Percentiles rank a stretch among this genome's conserved stretches.
Evolutionary conservation across 345 rosid species (phyloP).

Genomic region (Citrus reticulata): DNA sequence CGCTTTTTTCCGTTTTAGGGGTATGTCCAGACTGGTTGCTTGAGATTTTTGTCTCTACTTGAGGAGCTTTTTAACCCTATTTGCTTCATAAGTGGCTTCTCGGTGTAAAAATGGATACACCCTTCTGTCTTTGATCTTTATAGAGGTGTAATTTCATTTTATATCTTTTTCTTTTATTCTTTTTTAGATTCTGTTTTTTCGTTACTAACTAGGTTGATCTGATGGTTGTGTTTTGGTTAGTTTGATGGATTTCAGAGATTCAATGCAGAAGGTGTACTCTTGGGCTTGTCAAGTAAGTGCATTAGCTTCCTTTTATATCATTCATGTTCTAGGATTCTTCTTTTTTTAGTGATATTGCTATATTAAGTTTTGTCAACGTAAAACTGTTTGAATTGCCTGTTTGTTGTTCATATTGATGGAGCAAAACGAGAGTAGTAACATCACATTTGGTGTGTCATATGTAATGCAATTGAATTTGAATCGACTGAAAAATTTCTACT

Average conservation of each 20-base stretch:
- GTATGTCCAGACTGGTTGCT: background rate
- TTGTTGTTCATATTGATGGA: background rate
- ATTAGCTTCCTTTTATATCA: background rate
- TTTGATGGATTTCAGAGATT: conserved; percentile 27
- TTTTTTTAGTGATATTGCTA: background rate
- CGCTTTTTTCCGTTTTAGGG: background rate
- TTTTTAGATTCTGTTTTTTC: background rate
- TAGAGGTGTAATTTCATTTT: background rate
- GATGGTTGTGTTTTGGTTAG: background rate
- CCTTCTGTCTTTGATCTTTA: background rate
- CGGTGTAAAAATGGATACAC: background rate
- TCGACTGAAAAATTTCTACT: background rate
- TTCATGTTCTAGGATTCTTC: background rate
- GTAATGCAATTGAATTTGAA: background rate
- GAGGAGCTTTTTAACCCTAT: background rate
- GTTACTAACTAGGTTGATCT: background rate
- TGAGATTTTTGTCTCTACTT: background rate
- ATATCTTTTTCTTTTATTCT: background rate
- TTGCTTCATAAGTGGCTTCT: background rate
- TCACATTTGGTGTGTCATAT: background rate
- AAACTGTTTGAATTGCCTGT: background rate
- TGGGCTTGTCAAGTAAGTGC: conserved; percentile 17
- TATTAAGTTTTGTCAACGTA: too few relatives aligned
- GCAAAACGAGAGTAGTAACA: background rate
- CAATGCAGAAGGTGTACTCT: conserved; percentile 4